Conservation (phyloP, 2,329 filamentous ascomycete genomes). For the Ceratocystis smalleyi region DNA sequence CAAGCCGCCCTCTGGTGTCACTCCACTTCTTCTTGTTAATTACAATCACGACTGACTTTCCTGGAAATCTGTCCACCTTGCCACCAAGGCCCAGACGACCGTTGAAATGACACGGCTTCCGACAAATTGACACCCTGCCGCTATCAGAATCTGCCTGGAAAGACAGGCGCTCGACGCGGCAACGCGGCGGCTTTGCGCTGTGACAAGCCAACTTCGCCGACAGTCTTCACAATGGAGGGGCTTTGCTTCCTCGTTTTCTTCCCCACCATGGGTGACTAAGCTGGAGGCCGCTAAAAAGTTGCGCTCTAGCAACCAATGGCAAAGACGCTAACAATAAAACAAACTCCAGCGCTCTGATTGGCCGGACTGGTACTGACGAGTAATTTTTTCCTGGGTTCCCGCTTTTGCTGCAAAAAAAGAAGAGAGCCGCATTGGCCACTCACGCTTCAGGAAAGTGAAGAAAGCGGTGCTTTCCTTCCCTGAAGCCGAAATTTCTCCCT, state of each 20-base stretch:
- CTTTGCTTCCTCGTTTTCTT: neutral
- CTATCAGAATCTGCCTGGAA: neutral
- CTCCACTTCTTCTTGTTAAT: neutral
- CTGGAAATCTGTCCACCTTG: neutral
- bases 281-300: constrained; percentile 7
- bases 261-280: constrained; percentile 10
- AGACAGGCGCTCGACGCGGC: neutral
- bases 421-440: constrained; percentile 15
- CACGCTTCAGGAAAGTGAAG: constrained; percentile 6
- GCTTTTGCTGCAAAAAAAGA: constrained; percentile 9
- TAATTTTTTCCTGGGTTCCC: constrained; percentile 14
- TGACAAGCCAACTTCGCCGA: neutral
- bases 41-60: neutral
- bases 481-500: constrained; percentile 8
- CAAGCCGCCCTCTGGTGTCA: neutral
- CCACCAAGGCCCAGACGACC: too few relatives aligned
- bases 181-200: neutral
- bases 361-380: constrained; percentile 1
- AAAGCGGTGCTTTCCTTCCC: constrained; percentile 12
- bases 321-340: neutral
- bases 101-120: too few relatives aligned
- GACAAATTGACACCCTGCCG: too few relatives aligned
- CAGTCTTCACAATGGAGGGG: neutral
- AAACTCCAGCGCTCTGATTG: constrained; percentile 16
- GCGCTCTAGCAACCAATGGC: neutral